A percentile compares a stretch with the other conserved stretches of the same genome.
phyloP scores from a whole-genome alignment of 2,329 filamentous ascomycete species.

The Venturia carpophila region DNA sequence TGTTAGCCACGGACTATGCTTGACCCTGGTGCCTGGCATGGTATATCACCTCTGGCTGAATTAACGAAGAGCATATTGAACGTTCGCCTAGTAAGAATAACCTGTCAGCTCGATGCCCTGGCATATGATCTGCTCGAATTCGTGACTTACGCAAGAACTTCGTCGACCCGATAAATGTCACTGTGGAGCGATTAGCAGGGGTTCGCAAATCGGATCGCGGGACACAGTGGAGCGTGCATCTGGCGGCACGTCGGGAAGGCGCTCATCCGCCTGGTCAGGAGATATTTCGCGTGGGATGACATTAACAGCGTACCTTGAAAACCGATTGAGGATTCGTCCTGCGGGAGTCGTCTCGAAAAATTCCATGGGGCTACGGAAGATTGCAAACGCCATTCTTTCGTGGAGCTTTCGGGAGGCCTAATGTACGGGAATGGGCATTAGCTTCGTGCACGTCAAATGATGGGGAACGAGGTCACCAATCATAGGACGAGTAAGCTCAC shows the following conservation, averaged over 20 bases:
- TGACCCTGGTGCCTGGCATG: slow-evolving; percentile 13
- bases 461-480: slow-evolving; percentile 12
- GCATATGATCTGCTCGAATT: background rate
- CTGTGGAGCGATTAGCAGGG: slow-evolving; percentile 9
- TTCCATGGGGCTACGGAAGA: slow-evolving; percentile 96
- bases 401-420: slow-evolving; percentile 91
- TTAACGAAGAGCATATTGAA: slow-evolving; percentile 78
- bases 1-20: slow-evolving; percentile 26
- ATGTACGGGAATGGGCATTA: slow-evolving; percentile 23
- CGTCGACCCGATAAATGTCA: slow-evolving; percentile 59
- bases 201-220: background rate
- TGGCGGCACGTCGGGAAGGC: background rate
- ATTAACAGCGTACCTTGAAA: slow-evolving; percentile 64
- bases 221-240: background rate
- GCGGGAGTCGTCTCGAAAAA: slow-evolving; percentile 96
- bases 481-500: slow-evolving; percentile 4
- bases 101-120: background rate
- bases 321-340: slow-evolving; percentile 92
- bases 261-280: background rate
- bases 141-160: slow-evolving; percentile 66
- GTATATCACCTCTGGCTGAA: slow-evolving; percentile 41
- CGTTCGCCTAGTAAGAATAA: slow-evolving; percentile 50
- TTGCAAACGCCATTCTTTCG: slow-evolving; percentile 93
- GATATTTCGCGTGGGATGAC: background rate
- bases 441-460: slow-evolving; percentile 20